Conservation (phyloP, 805 yeast genomes). For the Ogataea haglerorum region DNA sequence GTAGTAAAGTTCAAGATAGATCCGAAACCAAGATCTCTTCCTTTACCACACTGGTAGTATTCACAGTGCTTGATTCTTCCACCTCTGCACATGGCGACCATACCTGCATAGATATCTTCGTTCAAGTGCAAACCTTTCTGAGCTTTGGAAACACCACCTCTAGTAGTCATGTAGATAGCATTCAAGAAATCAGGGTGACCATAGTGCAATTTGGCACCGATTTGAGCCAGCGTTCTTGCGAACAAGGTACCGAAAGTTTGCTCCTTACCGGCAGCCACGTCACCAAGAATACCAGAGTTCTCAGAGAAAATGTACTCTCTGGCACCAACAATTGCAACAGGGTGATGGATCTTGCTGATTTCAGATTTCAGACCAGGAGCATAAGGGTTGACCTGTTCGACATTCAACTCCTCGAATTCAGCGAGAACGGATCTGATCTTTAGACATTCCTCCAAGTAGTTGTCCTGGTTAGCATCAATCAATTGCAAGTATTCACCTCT, state of each 20-base stretch:
- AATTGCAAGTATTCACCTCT: conserved; percentile 84
- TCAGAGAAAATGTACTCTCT: conserved; percentile 86
- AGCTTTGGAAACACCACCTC: conserved; percentile 88
- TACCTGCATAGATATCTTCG: conserved; percentile 88
- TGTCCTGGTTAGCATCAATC: conserved; percentile 85
- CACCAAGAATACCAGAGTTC: conserved; percentile 81
- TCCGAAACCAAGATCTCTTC: conserved; percentile 85
- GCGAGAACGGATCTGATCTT: conserved; percentile 79
- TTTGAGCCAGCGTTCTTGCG: conserved; percentile 78
- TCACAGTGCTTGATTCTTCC: conserved; percentile 87
- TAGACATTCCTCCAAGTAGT: conserved; percentile 80
- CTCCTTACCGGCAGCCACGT: conserved; percentile 88
- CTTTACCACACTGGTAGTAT: conserved; percentile 87
- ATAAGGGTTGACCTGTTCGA: conserved; percentile 78
- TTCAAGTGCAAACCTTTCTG: conserved; percentile 82
- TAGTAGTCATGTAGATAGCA: conserved; percentile 71
- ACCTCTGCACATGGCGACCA: conserved; percentile 79
- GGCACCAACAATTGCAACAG: conserved; percentile 85
- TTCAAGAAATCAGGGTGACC: conserved; percentile 88
- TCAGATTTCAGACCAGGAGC: conserved; percentile 63
- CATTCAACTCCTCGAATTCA: conserved; percentile 74
- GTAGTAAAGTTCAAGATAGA: conserved; percentile 83
- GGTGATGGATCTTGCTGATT: conserved; percentile 51
- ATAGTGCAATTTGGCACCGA: conserved; percentile 83
- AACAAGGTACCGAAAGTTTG: conserved; percentile 85